A percentile compares a stretch with the other conserved stretches of the same genome.
Evolutionary conservation across 2,329 filamentous ascomycete genomes (phyloP).

Genomic region (Paramyrothecium roridum): DNA sequence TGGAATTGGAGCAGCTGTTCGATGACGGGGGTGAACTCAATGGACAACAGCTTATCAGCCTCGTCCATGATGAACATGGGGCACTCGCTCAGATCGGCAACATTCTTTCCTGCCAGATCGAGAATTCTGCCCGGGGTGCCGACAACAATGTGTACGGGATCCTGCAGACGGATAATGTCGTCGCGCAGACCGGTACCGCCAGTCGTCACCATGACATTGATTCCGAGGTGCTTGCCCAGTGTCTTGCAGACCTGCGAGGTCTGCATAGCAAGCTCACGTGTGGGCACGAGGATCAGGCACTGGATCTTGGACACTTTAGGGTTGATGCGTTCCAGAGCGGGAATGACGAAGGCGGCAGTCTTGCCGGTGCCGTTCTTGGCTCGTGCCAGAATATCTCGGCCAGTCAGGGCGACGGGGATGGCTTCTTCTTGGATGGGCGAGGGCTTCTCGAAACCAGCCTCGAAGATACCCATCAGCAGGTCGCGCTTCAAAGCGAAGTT

Average conservation of each 20-base stretch:
- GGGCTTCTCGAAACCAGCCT: slow-evolving; percentile 97
- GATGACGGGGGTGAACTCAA: slow-evolving; percentile 95
- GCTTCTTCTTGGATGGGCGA: slow-evolving; percentile 99
- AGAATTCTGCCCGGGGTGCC: slow-evolving; percentile 95
- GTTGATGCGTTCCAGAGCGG: slow-evolving; percentile 92
- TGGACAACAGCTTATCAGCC: slow-evolving; percentile 93
- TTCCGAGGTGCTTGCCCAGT: slow-evolving; percentile 90
- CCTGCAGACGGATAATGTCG: slow-evolving; percentile 91
- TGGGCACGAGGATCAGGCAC: slow-evolving; percentile 93
- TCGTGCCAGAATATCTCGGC: slow-evolving; percentile 89
- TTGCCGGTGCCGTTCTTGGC: slow-evolving; percentile 99
- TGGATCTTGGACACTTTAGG: slow-evolving; percentile 96
- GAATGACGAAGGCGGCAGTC: slow-evolving; percentile 96
- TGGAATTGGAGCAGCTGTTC: slow-evolving; percentile 95
- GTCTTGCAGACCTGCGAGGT: slow-evolving; percentile 99
- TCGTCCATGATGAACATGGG: slow-evolving; percentile 99
- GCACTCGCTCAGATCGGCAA: slow-evolving; percentile 93
- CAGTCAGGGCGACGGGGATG: slow-evolving; percentile 92
- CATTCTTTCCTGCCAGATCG: slow-evolving; percentile 92
- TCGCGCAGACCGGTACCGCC: slow-evolving; percentile 93
- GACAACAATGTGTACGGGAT: slow-evolving; percentile 95
- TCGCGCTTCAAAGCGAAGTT: slow-evolving; percentile 94
- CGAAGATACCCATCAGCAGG: slow-evolving; percentile 98
- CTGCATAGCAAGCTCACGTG: slow-evolving; percentile 93
- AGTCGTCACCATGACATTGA: slow-evolving; percentile 99